Base-by-base conservation (phyloP, 179 eudicot species). In the Heliamphora pulchella region DNA sequence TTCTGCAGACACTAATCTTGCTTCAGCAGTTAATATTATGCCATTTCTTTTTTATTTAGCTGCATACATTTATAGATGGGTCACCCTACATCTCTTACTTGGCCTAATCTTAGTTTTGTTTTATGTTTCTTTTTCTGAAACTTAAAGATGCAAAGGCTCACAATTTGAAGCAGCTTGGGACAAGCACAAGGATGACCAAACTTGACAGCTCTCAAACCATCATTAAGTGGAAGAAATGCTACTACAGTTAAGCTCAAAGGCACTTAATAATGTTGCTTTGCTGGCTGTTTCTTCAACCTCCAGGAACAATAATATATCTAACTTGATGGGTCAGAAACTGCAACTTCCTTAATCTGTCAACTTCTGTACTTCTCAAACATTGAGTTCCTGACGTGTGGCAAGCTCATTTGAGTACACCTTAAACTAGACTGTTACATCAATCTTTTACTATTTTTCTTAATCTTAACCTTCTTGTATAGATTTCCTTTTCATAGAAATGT, bases 101-200 rank as follows among this genome's bases (percentile, higher is more conserved):
- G 43, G 18, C 81, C 46, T 79, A 6, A 53, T 13, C 43, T 69
- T 10, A 11, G 18, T 68, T 57, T 8, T 80, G 59, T 70, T 61
- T 78, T 57, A 8, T 57, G 44, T 54, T 80, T 46, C 39, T 47
- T 66, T 57, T 3, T 20, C 44, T 46, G 9, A 57, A 76, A 67
- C 44, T 80, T 57, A 39, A 63, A 96, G 98, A 78, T 91, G 94
- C 85, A 92, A 89, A 81, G 93, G 89, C 50, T 68, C 80, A 72
- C 97, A 94, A 77, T 92, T 92, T 80, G 89, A 90, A 86, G 86
- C 81, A 62, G 87, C 90, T 72, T 94, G 98, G 98, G 83, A 81
- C 71, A 94, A 94, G 83, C 86, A 94, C 92, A 92, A 90, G 85
- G 88, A 91, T 84, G 97, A 92, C 75, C 91, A 2, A 89, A 96